A percentile compares a stretch with the other conserved stretches of the same genome.
Evolutionary conservation across 306 rosid species (phyloP).

Genomic region (Mimosa bimucronata): DNA sequence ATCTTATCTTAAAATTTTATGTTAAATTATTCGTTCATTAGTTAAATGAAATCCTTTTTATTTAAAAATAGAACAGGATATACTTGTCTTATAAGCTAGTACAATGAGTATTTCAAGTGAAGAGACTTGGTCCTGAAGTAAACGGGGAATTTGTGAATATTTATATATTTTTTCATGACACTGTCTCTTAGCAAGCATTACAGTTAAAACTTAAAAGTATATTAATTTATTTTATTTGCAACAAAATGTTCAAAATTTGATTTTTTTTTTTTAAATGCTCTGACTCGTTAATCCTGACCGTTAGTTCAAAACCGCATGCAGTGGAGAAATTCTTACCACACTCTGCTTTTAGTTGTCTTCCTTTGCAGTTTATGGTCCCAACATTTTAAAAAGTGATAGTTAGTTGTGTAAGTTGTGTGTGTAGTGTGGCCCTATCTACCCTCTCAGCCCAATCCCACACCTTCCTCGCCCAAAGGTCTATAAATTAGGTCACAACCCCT

Average conservation of each 20-base stretch:
- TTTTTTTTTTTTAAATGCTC: background rate
- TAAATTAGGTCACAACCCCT: conserved; percentile 45
- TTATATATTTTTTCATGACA: background rate
- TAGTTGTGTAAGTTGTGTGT: conserved; percentile 24
- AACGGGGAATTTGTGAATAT: background rate
- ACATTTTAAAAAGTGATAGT: conserved; percentile 37
- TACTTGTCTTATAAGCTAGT: background rate
- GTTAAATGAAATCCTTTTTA: no score
- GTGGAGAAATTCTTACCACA: background rate
- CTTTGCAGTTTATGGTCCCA: conserved; percentile 53
- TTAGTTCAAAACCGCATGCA: background rate
- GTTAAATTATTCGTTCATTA: no score
- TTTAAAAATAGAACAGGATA: no score
- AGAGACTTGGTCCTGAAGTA: background rate
- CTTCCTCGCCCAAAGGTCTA: conserved; percentile 39
- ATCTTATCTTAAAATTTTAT: background rate
- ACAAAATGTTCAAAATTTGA: background rate
- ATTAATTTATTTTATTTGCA: background rate
- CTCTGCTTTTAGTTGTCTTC: background rate
- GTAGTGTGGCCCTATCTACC: conserved; percentile 10
- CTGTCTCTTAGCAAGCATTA: background rate
- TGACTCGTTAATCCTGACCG: background rate
- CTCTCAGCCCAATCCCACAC: background rate
- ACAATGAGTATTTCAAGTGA: background rate
- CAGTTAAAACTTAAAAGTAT: no score